These are phyloP conservation scores for Epichloe uncinata DNA, from an alignment of 2,329 filamentous ascomycete species.

Conservation along the genomic window DNA sequence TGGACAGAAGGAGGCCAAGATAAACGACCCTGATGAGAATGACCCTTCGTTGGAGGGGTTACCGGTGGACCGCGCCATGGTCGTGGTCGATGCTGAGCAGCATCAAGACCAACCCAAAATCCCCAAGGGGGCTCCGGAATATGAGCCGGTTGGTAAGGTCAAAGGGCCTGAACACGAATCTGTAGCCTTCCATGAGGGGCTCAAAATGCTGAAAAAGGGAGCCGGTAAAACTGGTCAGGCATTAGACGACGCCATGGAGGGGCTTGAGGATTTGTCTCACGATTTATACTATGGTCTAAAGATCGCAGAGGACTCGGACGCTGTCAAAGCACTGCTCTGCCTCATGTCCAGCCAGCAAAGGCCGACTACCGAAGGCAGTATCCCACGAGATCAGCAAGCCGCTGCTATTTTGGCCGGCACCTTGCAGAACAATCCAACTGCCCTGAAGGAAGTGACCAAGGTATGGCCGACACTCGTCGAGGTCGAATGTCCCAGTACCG, in stretches of 20 bases:
- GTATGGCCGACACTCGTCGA: constrained; percentile 31
- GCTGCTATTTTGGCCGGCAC: constrained; percentile 44
- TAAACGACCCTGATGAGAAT: constrained; percentile 44
- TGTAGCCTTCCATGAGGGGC: constrained; percentile 24
- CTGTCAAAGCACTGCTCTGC: constrained; percentile 43
- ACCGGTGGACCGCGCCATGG: constrained; percentile 36
- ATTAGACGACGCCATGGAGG: constrained; percentile 39
- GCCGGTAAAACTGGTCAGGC: constrained; percentile 16
- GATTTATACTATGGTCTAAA: constrained; percentile 58
- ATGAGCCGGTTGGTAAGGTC: constrained; percentile 43
- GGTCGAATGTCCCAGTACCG: constrained; percentile 22
- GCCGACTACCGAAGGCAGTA: constrained; percentile 12
- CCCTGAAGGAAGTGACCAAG: constrained; percentile 36
- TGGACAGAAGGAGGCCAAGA: constrained; percentile 51
- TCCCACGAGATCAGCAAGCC: constrained; percentile 35
- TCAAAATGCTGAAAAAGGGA: constrained; percentile 37
- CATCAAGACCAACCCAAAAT: constrained; percentile 19
- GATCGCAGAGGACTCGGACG: constrained; percentile 41
- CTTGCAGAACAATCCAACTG: constrained; percentile 52
- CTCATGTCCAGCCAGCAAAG: constrained; percentile 28
- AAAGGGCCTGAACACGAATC: constrained; percentile 31
- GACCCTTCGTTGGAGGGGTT: constrained; percentile 35
- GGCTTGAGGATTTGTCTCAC: constrained; percentile 50
- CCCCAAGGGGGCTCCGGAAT: constrained; percentile 38
- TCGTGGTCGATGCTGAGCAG: constrained; percentile 38